Evolutionary conservation across 2,329 filamentous ascomycete species (phyloP).

Genomic region (Verticillium longisporum): DNA sequence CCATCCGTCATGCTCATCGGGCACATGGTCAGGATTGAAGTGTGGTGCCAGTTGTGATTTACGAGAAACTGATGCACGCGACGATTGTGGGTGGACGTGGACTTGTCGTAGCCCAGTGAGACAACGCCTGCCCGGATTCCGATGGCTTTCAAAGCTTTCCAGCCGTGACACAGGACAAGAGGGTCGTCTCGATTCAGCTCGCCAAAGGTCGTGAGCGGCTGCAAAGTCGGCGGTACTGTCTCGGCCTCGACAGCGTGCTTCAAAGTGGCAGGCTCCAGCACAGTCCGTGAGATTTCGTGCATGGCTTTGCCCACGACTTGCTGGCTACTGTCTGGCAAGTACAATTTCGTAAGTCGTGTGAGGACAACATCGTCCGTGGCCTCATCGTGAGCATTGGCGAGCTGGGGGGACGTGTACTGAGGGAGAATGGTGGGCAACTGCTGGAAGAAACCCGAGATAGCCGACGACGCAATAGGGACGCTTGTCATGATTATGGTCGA

Average conservation of each 20-base stretch:
- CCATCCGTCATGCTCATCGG: constrained; percentile 63
- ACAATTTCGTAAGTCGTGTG: too few species aligned
- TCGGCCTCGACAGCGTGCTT: constrained; percentile 4
- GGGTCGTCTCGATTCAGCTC: constrained; percentile 9
- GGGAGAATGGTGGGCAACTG: too few species aligned
- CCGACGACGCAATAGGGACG: too few species aligned
- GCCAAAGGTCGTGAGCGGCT: constrained; percentile 10
- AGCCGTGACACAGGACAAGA: constrained; percentile 9
- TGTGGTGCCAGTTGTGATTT: constrained; percentile 4
- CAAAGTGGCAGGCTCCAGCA: background rate
- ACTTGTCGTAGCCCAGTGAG: constrained; percentile 6
- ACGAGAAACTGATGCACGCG: constrained; percentile 11
- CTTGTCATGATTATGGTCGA: too few species aligned
- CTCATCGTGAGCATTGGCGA: too few species aligned
- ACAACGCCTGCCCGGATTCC: constrained; percentile 11
- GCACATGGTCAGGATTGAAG: constrained; percentile 28
- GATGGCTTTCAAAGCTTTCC: constrained; percentile 12
- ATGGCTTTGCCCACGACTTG: background rate
- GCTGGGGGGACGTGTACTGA: too few species aligned
- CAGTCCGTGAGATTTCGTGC: background rate
- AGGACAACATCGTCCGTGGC: too few species aligned
- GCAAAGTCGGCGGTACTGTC: constrained; percentile 7
- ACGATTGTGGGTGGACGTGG: constrained; percentile 5
- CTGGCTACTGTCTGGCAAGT: too few species aligned
- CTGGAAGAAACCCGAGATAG: too few species aligned